These are phyloP conservation scores for Priceomyces medius DNA, from an alignment of 805 yeast species.

Conservation along the genomic window DNA sequence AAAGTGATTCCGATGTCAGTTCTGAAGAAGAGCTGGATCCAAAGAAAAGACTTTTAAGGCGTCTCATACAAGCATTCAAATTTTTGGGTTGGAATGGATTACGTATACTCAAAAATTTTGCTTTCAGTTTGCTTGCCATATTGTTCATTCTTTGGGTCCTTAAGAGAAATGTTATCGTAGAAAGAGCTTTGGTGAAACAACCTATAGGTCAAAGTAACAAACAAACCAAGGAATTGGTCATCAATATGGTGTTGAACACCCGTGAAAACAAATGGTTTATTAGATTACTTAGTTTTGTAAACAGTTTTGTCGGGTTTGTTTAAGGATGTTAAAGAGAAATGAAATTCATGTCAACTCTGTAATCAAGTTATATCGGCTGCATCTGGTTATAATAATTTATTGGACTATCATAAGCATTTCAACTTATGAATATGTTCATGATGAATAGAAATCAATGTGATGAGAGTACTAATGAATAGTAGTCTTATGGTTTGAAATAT, in stretches of 20 bases:
- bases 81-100: constrained; percentile 28
- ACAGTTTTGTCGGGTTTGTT: constrained; percentile 44
- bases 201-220: constrained; percentile 18
- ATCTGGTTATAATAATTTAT: too few relatives aligned
- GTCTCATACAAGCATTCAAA: constrained; percentile 21
- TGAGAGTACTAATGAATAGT: too few relatives aligned
- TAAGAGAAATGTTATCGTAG: constrained; percentile 39
- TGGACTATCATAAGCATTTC: too few relatives aligned
- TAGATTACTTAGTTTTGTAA: constrained; percentile 33
- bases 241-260: constrained; percentile 43
- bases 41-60: constrained; percentile 19
- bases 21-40: constrained; percentile 14
- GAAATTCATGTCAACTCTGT: too few relatives aligned
- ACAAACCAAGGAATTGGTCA: constrained; percentile 36
- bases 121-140: constrained; percentile 35
- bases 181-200: constrained; percentile 38
- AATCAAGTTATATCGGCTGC: too few relatives aligned
- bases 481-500: too few relatives aligned
- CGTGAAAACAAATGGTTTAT: constrained; percentile 46
- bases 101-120: constrained; percentile 31
- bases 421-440: too few relatives aligned
- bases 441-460: too few relatives aligned
- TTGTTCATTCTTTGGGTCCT: constrained; percentile 43
- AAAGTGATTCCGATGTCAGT: constrained; percentile 13
- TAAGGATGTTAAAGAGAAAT: too few relatives aligned